phyloP scores from a whole-genome alignment of 2,329 filamentous ascomycete species.

The Penicillium sp. region DNA sequence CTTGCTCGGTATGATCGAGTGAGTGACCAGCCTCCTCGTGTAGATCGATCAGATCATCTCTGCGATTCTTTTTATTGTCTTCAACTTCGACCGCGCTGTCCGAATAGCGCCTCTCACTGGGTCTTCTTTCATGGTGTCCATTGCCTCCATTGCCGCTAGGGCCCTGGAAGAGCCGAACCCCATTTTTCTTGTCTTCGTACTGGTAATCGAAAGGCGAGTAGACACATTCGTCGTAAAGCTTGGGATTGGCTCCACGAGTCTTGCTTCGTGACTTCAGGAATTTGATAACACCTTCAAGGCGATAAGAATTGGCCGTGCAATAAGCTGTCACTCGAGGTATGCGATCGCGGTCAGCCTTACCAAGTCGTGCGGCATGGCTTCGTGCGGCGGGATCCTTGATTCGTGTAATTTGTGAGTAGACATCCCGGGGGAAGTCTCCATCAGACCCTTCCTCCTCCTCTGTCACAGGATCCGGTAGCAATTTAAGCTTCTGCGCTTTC shows the following conservation, averaged over 20 bases:
- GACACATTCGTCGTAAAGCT: slow-evolving; percentile 95
- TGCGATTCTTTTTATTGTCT: slow-evolving; percentile 56
- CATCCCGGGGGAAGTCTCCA: slow-evolving; percentile 90
- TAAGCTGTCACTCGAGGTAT: slow-evolving; percentile 94
- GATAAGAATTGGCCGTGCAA: slow-evolving; percentile 89
- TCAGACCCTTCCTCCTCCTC: slow-evolving; percentile 77
- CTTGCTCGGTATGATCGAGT: slow-evolving; percentile 25
- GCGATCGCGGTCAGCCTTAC: slow-evolving; percentile 86
- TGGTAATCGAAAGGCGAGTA: slow-evolving; percentile 90
- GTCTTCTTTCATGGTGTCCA: slow-evolving; percentile 35
- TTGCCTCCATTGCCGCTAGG: slow-evolving; percentile 36
- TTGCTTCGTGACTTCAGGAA: slow-evolving; percentile 85
- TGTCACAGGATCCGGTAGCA: slow-evolving; percentile 87
- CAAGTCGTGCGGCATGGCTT: slow-evolving; percentile 85
- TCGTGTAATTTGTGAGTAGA: slow-evolving; percentile 95
- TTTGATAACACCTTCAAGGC: slow-evolving; percentile 84
- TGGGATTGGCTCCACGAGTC: slow-evolving; percentile 77
- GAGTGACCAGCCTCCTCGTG: slow-evolving; percentile 45
- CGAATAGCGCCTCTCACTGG: slow-evolving; percentile 70
- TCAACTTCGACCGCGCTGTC: slow-evolving; percentile 67
- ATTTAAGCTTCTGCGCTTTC: slow-evolving; percentile 93
- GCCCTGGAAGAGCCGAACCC: slow-evolving; percentile 29
- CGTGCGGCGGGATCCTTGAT: slow-evolving; percentile 96
- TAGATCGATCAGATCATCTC: slow-evolving; percentile 67
- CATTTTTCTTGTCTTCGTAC: slow-evolving; percentile 47